Base-by-base conservation (phyloP, 106 monocot species). In the Dioscorea alata region DNA sequence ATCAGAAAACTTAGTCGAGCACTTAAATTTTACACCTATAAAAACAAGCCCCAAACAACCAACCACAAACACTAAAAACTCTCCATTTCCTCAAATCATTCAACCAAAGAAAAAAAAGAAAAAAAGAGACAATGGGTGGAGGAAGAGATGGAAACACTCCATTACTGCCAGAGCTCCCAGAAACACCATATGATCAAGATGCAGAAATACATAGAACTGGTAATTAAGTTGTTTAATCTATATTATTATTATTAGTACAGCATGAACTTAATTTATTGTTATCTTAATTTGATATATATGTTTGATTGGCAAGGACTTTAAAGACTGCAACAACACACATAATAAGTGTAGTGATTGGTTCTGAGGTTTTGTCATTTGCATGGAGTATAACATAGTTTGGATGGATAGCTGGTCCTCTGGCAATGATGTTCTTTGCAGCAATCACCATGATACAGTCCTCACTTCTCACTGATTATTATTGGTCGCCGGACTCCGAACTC, bases 321-420 rank as follows among this genome's bases (percentile, higher is more conserved):
- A 73, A 73, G 69, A 84, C 83, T 7, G 80, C 73, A 4, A 50
- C 35, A 13, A 88, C 92, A 0, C 85, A 92, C 66, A 75, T 88
- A 73, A 88, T 92, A 73, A 88, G 88, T 33, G 87, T 83, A 31
- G 88, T 92, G 65, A 85, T 92, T 24, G 92, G 92, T 2, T 80
- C 88, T 3, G 92, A 88, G 6, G 83, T 92, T 20, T 66, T 92
- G 35, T 88, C 92, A 6, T 74, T 92, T 13, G 77, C 88, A 63
- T 92, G 92, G 92, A 83, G 88, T 57, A 74, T 70, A 12, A 85
- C 88, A 13, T 82, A 92, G 57, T 23, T 92, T 6, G 92, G 92
- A 23, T 88, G 88, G 92, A 70, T 88, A 18, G 80, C 57, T 13
- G 92, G 88, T 8, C 92, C 92, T 6, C 15, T 81, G 0, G 60